A percentile compares a stretch with the other conserved stretches of the same genome.
Conservation (phyloP, 805 yeast species). For the Pichia sporocuriosa region DNA sequence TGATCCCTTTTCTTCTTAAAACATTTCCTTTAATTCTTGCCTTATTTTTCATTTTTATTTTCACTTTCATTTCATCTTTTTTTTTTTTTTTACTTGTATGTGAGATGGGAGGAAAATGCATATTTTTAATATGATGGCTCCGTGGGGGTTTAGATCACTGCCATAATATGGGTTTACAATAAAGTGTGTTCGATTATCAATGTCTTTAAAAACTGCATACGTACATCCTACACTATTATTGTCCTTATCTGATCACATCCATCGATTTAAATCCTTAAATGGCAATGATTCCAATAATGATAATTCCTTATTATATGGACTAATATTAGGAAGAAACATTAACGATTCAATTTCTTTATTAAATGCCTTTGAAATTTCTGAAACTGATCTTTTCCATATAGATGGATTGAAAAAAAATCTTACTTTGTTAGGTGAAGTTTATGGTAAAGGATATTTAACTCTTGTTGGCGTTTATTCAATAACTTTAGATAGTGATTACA, state of each 20-base stretch:
- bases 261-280: neutral
- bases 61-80: neutral
- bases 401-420: conserved; percentile 4
- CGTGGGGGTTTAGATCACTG: no score
- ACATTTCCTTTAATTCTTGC: no score
- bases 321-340: conserved; percentile 11
- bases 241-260: conserved; percentile 12
- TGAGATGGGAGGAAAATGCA: no score
- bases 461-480: conserved; percentile 22
- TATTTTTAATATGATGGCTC: no score
- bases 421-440: conserved; percentile 19
- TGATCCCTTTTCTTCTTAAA: no score
- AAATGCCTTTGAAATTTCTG: conserved; percentile 8
- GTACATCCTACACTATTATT: conserved; percentile 6
- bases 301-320: conserved; percentile 8
- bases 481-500: conserved; percentile 1
- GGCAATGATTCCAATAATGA: no score
- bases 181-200: no score
- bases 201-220: neutral
- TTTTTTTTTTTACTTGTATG: neutral
- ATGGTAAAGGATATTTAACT: conserved; percentile 16
- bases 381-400: neutral
- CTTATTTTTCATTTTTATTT: no score
- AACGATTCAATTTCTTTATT: conserved; percentile 5
- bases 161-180: no score